Evolutionary conservation across 352 stramenopile species (phyloP).

Genomic region (Phytophthora sansomeana): DNA sequence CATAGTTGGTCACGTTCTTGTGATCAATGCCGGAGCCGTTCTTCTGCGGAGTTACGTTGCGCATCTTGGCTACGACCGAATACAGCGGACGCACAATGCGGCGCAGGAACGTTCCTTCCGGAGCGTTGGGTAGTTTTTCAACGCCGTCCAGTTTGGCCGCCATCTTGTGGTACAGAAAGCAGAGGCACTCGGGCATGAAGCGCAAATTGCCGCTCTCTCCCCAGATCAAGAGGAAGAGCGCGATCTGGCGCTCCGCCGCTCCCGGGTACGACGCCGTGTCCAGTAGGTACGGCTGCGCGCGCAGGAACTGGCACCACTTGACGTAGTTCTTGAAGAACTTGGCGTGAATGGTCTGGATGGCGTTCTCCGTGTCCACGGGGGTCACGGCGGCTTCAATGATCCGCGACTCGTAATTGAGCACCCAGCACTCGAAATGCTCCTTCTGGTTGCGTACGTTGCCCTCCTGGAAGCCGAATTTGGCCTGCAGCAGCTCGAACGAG

Average conservation of each 20-base stretch:
- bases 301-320: constrained; percentile 96
- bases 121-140: constrained; percentile 62
- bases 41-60: constrained; percentile 36
- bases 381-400: constrained; percentile 32
- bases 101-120: constrained; percentile 78
- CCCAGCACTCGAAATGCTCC: constrained; percentile 86
- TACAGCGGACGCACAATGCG: constrained; percentile 83
- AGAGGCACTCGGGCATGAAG: constrained; percentile 91
- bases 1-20: constrained; percentile 91
- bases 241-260: constrained; percentile 65
- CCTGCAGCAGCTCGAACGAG: constrained; percentile 85
- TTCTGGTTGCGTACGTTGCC: constrained; percentile 87
- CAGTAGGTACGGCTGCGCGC: constrained; percentile 86
- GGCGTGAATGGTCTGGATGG: constrained; percentile 86
- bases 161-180: constrained; percentile 89
- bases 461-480: constrained; percentile 90
- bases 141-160: constrained; percentile 72
- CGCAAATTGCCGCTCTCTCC: constrained; percentile 85
- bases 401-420: constrained; percentile 87
- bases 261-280: constrained; percentile 42
- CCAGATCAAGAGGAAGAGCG: constrained; percentile 89
- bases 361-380: constrained; percentile 58
- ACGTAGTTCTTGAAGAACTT: constrained; percentile 95
- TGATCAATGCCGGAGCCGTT: constrained; percentile 62
- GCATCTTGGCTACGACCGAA: constrained; percentile 81